Evolutionary conservation across 805 yeast species (phyloP).

Genomic region (Candida saitoana): DNA sequence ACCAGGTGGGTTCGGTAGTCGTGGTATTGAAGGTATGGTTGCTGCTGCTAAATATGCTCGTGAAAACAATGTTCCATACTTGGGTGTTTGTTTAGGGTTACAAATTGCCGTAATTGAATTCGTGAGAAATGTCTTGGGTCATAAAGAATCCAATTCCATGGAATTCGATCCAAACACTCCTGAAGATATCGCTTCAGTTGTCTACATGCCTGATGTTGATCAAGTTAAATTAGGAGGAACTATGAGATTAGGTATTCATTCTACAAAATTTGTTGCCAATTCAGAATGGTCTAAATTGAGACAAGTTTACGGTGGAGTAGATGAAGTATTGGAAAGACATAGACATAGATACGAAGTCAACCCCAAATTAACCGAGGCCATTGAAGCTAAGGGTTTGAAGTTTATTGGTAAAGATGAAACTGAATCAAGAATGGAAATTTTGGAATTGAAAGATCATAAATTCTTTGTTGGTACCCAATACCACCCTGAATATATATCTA

Average conservation of each 20-base stretch:
- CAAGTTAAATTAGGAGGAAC: conserved; percentile 96
- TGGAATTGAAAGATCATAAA: conserved; percentile 83
- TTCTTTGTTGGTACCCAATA: conserved; percentile 94
- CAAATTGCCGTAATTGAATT: conserved; percentile 96
- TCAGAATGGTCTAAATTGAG: conserved; percentile 68
- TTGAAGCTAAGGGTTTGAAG: conserved; percentile 75
- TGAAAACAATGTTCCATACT: conserved; percentile 86
- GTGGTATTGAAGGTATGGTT: conserved; percentile 99
- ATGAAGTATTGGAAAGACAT: conserved; percentile 83
- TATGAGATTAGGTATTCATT: conserved; percentile 95
- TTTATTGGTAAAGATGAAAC: conserved; percentile 94
- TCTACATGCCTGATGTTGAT: conserved; percentile 98
- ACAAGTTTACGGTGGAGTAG: conserved; percentile 70
- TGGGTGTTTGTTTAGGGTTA: conserved; percentile 96
- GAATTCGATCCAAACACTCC: conserved; percentile 69
- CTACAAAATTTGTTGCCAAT: conserved; percentile 71
- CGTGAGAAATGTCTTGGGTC: conserved; percentile 73
- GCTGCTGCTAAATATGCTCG: conserved; percentile 98
- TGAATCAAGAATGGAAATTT: conserved; percentile 88
- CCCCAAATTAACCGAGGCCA: conserved; percentile 67
- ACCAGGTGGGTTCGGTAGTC: conserved; percentile 96
- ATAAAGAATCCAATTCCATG: conserved; percentile 66
- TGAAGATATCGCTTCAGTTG: conserved; percentile 69
- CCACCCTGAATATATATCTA: conserved; percentile 96
- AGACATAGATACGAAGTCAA: conserved; percentile 98